Evolutionary conservation across 164 flowering plant species (phyloP).

Genomic region (Nymphaea colorata): DNA sequence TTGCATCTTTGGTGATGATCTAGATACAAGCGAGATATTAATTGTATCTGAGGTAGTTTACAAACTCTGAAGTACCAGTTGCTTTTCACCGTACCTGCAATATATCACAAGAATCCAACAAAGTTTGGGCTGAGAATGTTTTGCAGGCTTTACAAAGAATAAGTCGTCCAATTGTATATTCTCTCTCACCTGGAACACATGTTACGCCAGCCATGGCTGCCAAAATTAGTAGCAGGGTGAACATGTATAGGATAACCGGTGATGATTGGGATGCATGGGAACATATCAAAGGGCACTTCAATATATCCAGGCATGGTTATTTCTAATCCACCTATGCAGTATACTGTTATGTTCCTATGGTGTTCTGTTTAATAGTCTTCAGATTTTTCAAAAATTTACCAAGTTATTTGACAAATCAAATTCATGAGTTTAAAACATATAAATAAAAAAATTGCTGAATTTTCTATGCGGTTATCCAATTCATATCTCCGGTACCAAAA

Average conservation of each 20-base stretch:
- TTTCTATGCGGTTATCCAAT: too few species aligned
- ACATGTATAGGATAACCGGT: constrained; percentile 86
- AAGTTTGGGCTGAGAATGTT: background rate
- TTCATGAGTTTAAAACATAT: too few species aligned
- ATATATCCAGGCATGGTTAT: constrained; percentile 50
- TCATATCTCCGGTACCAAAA: too few species aligned
- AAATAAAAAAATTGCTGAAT: too few species aligned
- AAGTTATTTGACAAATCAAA: too few species aligned
- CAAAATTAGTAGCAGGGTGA: constrained; percentile 41
- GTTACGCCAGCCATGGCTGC: constrained; percentile 75
- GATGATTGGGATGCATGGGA: constrained; percentile 95
- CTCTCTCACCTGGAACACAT: constrained; percentile 84
- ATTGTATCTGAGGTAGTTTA: constrained; percentile 60
- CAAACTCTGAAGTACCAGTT: background rate
- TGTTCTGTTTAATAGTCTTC: too few species aligned
- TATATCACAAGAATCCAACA: background rate
- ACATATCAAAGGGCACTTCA: constrained; percentile 67
- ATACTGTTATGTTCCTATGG: too few species aligned
- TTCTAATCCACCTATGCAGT: background rate
- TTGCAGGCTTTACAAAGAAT: constrained; percentile 52
- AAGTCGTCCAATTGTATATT: constrained; percentile 57
- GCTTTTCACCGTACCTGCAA: background rate
- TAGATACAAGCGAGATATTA: constrained; percentile 57
- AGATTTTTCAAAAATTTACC: too few species aligned
- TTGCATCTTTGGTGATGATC: constrained; percentile 88